A percentile compares a stretch with the other conserved stretches of the same genome.
Evolutionary conservation across 1,139 yeast species (phyloP).

Genomic region (Taphrina populina): DNA sequence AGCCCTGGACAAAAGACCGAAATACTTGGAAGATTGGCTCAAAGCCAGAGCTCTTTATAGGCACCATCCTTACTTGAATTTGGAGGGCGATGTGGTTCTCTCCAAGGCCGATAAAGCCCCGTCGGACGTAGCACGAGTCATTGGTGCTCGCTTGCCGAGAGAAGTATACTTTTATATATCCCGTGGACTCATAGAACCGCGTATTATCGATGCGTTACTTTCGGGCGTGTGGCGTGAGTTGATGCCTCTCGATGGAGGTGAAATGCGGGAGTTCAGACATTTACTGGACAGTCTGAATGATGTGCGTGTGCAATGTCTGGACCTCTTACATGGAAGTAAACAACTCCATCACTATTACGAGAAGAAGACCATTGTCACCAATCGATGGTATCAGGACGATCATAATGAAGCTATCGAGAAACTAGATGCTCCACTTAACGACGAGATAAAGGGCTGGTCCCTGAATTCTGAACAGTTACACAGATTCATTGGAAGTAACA

Average conservation of each 20-base stretch:
- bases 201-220: constrained; percentile 65
- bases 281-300: constrained; percentile 55
- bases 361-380: constrained; percentile 43
- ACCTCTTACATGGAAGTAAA: constrained; percentile 58
- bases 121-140: constrained; percentile 73
- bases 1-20: constrained; percentile 40
- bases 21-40: constrained; percentile 49
- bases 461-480: constrained; percentile 11
- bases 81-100: constrained; percentile 67
- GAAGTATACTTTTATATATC: constrained; percentile 81
- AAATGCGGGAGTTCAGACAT: constrained; percentile 51
- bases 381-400: constrained; percentile 20
- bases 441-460: constrained; percentile 46
- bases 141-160: constrained; percentile 83
- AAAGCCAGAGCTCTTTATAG: constrained; percentile 49
- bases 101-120: constrained; percentile 56
- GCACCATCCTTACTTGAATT: constrained; percentile 68
- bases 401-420: constrained; percentile 22
- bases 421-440: constrained; percentile 45
- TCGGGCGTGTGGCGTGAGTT: constrained; percentile 64
- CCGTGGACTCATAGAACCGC: constrained; percentile 68
- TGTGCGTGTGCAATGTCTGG: constrained; percentile 60
- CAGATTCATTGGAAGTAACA: constrained; percentile 14
- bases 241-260: constrained; percentile 69
- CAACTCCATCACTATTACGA: constrained; percentile 83